Conservation (phyloP, 2,329 filamentous ascomycete species). For the Cyphellophora europaea region DNA sequence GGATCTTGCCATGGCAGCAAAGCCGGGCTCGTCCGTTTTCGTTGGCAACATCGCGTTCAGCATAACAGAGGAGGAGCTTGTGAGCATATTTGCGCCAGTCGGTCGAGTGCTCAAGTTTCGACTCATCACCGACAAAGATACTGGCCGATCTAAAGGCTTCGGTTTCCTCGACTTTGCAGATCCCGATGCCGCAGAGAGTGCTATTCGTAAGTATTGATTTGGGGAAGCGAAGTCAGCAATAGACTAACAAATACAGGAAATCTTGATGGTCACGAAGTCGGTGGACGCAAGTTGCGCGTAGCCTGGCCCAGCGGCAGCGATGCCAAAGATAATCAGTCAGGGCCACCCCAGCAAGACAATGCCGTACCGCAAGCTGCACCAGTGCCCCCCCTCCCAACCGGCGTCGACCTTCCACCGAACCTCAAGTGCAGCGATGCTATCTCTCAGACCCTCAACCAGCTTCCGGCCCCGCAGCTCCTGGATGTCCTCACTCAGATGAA, state of each 20-base stretch:
- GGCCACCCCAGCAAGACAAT: conserved; percentile 21
- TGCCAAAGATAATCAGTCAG: conserved; percentile 36
- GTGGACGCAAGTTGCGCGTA: conserved; percentile 86
- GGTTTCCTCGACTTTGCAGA: conserved; percentile 95
- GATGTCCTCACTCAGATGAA: conserved; percentile 96
- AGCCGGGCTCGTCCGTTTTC: conserved; percentile 28
- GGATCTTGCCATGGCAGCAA: conserved; percentile 12
- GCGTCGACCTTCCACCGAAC: conserved; percentile 72
- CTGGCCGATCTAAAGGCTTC: conserved; percentile 88
- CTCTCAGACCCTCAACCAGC: conserved; percentile 76
- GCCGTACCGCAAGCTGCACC: conserved; percentile 24
- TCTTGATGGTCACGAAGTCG: conserved; percentile 88
- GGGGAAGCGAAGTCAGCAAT: too few relatives aligned
- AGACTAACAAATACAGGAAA: conserved; percentile 94
- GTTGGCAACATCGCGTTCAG: conserved; percentile 56
- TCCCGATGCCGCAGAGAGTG: conserved; percentile 60
- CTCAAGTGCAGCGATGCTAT: conserved; percentile 84
- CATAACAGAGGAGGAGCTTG: conserved; percentile 92
- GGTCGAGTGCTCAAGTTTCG: conserved; percentile 88
- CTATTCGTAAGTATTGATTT: conserved; percentile 26
- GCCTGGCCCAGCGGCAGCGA: conserved; percentile 87
- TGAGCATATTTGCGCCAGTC: conserved; percentile 82
- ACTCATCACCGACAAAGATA: conserved; percentile 91
- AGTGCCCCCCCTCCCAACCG: conserved; percentile 73
- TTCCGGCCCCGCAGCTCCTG: conserved; percentile 80